Conservation (phyloP, 805 yeast genomes). For the Cyberlindnera meyerae region DNA sequence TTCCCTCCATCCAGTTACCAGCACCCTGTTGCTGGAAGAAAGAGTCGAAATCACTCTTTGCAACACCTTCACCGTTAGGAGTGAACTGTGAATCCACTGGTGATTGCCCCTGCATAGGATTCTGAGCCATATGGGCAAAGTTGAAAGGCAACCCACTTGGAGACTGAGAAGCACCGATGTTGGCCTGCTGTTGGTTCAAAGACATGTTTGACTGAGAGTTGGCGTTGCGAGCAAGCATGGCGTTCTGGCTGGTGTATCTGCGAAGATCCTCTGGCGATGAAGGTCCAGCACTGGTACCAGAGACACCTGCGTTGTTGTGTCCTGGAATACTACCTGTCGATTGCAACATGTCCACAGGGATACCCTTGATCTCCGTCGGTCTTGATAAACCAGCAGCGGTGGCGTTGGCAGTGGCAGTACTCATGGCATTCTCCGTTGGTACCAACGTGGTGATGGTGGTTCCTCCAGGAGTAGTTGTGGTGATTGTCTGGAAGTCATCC, state of each 20-base stretch:
- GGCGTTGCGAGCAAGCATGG: conserved; percentile 7
- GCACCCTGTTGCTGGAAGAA: conserved; percentile 79
- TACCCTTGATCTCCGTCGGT: conserved; percentile 61
- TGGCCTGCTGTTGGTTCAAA: too few species aligned
- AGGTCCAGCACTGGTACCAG: background rate
- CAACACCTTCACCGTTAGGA: conserved; percentile 16
- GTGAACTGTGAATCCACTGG: conserved; percentile 1
- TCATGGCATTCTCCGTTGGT: conserved; percentile 76
- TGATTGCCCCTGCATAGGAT: too few species aligned
- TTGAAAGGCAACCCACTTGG: conserved; percentile 7
- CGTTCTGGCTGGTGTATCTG: conserved; percentile 17
- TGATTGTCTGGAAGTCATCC: conserved; percentile 81
- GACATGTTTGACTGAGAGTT: too few species aligned
- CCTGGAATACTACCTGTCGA: conserved; percentile 65
- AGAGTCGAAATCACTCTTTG: conserved; percentile 38
- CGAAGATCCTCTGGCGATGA: conserved; percentile 11
- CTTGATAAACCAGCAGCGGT: conserved; percentile 50
- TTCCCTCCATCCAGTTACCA: conserved; percentile 77
- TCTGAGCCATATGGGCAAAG: background rate
- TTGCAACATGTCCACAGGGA: conserved; percentile 66
- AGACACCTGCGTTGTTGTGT: conserved; percentile 1
- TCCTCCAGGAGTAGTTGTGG: conserved; percentile 87
- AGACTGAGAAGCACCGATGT: background rate
- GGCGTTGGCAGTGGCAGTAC: conserved; percentile 52
- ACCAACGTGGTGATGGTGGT: conserved; percentile 85